Percentiles rank a stretch among this genome's conserved stretches.
Conservation (phyloP, 2,329 filamentous ascomycete species). For the Colletotrichum sp. region DNA sequence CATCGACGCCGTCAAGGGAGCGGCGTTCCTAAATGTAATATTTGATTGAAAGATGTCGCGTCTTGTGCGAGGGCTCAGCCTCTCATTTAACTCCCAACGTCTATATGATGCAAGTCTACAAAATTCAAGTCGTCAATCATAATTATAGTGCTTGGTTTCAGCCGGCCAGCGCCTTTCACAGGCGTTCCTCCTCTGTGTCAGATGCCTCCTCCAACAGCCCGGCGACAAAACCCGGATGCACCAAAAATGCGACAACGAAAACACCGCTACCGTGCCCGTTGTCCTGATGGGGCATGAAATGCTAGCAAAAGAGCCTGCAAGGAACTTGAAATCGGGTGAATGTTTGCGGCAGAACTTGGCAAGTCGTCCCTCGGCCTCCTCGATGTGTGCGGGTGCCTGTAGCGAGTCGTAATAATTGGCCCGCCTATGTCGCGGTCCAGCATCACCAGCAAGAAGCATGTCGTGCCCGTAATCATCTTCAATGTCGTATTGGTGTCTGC, state of each 20-base stretch:
- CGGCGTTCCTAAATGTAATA: background rate
- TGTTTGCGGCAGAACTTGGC: background rate
- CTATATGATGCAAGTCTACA: background rate
- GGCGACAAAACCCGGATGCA: background rate
- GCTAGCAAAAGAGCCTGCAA: background rate
- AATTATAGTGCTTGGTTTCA: background rate
- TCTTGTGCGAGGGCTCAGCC: background rate
- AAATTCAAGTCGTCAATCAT: background rate
- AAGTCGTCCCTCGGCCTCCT: background rate
- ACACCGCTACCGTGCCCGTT: background rate
- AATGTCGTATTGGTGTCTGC: background rate
- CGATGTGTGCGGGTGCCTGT: accelerated
- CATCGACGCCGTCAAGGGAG: background rate
- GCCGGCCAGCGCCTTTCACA: background rate
- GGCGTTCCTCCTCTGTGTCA: background rate
- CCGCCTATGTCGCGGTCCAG: background rate
- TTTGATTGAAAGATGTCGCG: background rate
- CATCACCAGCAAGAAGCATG: accelerated
- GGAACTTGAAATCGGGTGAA: background rate
- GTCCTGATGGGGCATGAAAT: background rate
- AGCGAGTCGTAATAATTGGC: background rate
- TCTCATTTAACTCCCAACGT: background rate
- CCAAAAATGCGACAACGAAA: background rate
- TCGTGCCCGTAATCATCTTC: background rate
- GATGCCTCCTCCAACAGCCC: background rate